Evolutionary conservation across 768 basidiomycete species (phyloP).

Genomic region (Mycena chlorophos): DNA sequence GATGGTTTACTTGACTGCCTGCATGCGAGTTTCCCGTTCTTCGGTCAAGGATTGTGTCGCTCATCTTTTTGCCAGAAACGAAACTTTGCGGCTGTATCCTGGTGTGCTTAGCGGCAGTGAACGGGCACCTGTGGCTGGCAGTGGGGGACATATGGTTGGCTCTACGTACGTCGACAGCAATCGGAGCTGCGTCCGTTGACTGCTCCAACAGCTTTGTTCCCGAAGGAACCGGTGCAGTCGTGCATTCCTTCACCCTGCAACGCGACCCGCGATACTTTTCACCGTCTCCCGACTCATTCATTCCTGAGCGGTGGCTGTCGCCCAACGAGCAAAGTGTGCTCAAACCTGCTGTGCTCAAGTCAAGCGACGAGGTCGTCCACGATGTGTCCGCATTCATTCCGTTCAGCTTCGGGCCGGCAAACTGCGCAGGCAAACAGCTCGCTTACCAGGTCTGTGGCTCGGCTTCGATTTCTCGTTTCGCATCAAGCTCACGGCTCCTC

Average conservation of each 20-base stretch:
- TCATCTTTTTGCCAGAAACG: constrained; percentile 33
- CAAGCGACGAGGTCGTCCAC: constrained; percentile 20
- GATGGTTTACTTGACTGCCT: constrained; percentile 34
- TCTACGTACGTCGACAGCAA: constrained; percentile 18
- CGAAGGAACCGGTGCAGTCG: constrained; percentile 37
- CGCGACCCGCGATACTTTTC: constrained; percentile 40
- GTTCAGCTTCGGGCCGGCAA: constrained; percentile 47
- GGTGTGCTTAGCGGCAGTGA: constrained; percentile 37
- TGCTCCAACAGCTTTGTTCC: constrained; percentile 32
- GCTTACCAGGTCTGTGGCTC: constrained; percentile 21
- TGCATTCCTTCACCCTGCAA: constrained; percentile 37
- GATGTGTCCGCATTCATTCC: constrained; percentile 33
- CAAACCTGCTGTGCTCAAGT: constrained; percentile 21
- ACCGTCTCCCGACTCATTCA: constrained; percentile 36
- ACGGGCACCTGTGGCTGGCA: constrained; percentile 32
- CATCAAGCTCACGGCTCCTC: background rate
- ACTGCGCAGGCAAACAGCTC: constrained; percentile 45
- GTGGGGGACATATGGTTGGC: constrained; percentile 31
- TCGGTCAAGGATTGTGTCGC: background rate
- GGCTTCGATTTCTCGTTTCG: too few species aligned
- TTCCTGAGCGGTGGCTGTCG: constrained; percentile 40
- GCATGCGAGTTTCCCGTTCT: constrained; percentile 31
- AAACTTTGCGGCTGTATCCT: constrained; percentile 39
- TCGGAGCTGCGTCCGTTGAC: background rate
- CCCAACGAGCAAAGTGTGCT: constrained; percentile 20